Evolutionary conservation across 441 rosid species (phyloP).

Genomic region (Mallotus repandus): DNA sequence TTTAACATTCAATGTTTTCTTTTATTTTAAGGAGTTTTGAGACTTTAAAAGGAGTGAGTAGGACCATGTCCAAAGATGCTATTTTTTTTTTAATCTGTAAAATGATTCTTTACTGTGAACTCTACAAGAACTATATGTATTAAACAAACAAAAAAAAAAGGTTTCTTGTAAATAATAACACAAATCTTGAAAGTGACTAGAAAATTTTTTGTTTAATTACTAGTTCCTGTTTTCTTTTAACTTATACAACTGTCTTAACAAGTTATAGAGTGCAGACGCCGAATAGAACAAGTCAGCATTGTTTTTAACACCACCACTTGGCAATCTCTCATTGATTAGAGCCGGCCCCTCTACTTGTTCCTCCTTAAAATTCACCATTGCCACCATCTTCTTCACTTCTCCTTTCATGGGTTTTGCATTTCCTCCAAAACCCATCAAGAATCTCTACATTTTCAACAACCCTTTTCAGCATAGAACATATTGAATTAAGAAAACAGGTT

Average conservation of each 20-base stretch:
- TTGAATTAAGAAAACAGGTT: not conserved
- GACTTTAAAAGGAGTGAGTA: too few relatives aligned
- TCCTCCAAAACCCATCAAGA: not conserved
- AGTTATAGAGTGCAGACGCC: slow-evolving; percentile 30
- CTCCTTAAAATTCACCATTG: slow-evolving; percentile 14
- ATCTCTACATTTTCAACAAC: not conserved
- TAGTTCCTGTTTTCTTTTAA: not conserved
- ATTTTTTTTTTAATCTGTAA: too few relatives aligned
- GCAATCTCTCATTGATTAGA: slow-evolving; percentile 24
- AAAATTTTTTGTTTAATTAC: not conserved
- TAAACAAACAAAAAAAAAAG: not conserved
- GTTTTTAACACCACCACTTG: slow-evolving; percentile 51
- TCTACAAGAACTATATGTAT: not conserved
- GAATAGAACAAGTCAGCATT: slow-evolving; percentile 51
- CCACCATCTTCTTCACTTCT: slow-evolving; percentile 13
- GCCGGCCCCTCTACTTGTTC: slow-evolving; percentile 42
- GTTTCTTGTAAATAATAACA: not conserved
- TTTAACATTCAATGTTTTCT: too few relatives aligned
- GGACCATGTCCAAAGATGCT: not conserved
- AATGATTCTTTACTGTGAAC: not conserved
- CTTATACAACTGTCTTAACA: slow-evolving; percentile 3
- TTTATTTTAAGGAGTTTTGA: too few relatives aligned
- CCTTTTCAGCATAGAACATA: not conserved
- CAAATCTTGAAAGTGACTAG: slow-evolving; percentile 14
- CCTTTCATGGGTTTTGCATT: not conserved